Base-by-base conservation (phyloP, 2,329 filamentous ascomycete genomes). In the Sarocladium kiliense region DNA sequence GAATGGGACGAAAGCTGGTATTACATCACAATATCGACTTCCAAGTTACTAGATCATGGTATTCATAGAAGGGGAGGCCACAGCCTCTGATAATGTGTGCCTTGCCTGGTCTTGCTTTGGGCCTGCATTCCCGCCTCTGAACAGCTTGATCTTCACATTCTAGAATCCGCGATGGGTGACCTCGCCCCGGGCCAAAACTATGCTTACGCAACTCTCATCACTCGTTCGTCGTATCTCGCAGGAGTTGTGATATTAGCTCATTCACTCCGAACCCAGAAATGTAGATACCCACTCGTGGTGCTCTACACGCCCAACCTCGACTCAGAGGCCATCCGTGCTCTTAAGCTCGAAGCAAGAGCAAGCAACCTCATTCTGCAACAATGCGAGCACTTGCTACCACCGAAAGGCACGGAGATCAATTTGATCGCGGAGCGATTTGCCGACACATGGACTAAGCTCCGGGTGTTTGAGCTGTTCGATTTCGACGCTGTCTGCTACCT, bases 141-240 rank as follows among this genome's bases (percentile, higher is more conserved):
- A n/a, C n/a, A n/a, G n/a, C n/a, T 32, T 32, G 30, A 32, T 32
- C 30, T 32, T 12, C 12, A 7, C 30, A 32, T 32, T 32, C 30
- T 7, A 32, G 30, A 32, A 32, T 32, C 30, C 7, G 9, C 19
- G 18, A 45, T 45, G 41, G 19, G 41, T 45, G 41, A 45, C 19
- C 14, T 45, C 23, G 41, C 23, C 21, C 21, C 9, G 9, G 23
- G 10, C 12, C 12, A 23, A 19, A 45, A 45, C 4, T 62, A 62
- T 5, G 60, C 60, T 53, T 62, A 61, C 54, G 58, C 60, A 53
- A 62, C 61, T 47, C 61, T 62, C 54, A 60, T 62, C 44, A 62
- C 61, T 12, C 60, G 60, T 14, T 47, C 60, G 21, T 62, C 61
- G 3, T 62, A 62, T 27, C 54, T 62, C 21, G 57, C 61, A n/a